A percentile compares a stretch with the other conserved stretches of the same genome.
These are phyloP conservation scores for Aspergillus spinulosporus DNA, from an alignment of 2,329 filamentous ascomycete genomes.

Conservation along the genomic window DNA sequence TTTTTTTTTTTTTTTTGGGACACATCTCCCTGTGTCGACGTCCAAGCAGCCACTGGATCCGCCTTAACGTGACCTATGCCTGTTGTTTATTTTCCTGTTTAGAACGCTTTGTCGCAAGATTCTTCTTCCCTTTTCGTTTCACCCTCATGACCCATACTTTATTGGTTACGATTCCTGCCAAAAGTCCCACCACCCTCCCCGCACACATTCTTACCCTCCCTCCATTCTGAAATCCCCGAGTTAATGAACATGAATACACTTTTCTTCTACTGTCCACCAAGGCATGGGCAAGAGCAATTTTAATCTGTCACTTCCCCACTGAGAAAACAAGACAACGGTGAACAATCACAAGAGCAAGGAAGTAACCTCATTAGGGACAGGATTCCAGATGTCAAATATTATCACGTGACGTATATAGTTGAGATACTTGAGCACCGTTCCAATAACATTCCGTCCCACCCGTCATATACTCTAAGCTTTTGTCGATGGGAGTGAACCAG, in stretches of 20 bases:
- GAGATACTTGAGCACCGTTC: not conserved
- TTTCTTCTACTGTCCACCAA: conserved; percentile 6
- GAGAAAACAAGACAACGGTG: not conserved
- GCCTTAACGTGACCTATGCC: conserved; percentile 29
- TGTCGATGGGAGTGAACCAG: not conserved
- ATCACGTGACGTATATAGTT: conserved; percentile 14
- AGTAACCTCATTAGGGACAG: not conserved
- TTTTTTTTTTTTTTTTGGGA: conserved; percentile 14
- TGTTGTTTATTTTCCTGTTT: conserved; percentile 24
- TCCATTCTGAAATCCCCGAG: conserved; percentile 11
- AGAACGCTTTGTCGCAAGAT: conserved; percentile 16
- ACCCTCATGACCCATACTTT: conserved; percentile 7
- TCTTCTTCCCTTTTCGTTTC: not conserved
- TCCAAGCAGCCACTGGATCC: conserved; percentile 24
- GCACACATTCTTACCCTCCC: conserved; percentile 7
- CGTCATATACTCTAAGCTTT: not conserved
- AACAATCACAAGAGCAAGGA: not conserved
- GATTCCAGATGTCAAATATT: not conserved
- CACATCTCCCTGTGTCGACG: conserved; percentile 11
- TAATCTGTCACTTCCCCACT: not conserved
- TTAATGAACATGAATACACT: conserved; percentile 17
- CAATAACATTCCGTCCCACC: not conserved
- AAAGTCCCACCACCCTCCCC: conserved; percentile 15
- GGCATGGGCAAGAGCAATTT: conserved; percentile 6
- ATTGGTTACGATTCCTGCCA: conserved; percentile 11